A percentile compares a stretch with the other conserved stretches of the same genome.
phyloP scores from a whole-genome alignment of 768 basidiomycete genomes.

The Xerocomellus intermedius region DNA sequence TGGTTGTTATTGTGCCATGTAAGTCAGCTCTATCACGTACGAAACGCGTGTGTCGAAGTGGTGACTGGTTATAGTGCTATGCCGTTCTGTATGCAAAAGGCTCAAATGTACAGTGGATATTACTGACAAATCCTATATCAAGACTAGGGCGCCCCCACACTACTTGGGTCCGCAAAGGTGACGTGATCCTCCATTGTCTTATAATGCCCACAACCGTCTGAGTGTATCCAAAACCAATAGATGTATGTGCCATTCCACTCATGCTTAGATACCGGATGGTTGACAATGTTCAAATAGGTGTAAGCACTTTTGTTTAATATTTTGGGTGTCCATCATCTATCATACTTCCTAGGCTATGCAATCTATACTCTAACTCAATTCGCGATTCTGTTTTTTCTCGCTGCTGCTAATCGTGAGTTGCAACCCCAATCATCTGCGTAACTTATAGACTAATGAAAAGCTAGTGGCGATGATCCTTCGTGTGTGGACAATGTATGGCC shows the following conservation, averaged over 20 bases:
- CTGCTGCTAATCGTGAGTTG: conserved; percentile 5
- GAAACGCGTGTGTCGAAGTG: too few species aligned
- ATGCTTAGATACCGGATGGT: background rate
- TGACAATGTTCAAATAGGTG: conserved; percentile 4
- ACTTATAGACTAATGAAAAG: background rate
- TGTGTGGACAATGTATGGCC: conserved; percentile 8
- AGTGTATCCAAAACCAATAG: background rate
- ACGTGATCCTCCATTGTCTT: background rate
- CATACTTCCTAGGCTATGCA: background rate
- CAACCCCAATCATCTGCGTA: background rate
- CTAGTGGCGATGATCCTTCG: conserved; percentile 11
- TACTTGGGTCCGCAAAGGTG: too few species aligned
- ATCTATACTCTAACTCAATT: background rate
- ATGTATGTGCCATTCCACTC: background rate
- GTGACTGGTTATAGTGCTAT: background rate
- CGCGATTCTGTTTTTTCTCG: conserved; percentile 2
- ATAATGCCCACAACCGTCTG: background rate
- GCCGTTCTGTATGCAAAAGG: background rate
- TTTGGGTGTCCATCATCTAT: background rate
- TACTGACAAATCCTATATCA: background rate
- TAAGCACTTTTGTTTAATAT: background rate
- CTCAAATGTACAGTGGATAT: background rate
- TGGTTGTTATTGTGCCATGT: conserved; percentile 10
- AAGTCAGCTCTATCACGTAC: background rate
- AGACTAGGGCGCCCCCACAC: background rate